phyloP scores from a whole-genome alignment of 1,284 basidiomycete genomes.

The Naganishia cerealis region DNA sequence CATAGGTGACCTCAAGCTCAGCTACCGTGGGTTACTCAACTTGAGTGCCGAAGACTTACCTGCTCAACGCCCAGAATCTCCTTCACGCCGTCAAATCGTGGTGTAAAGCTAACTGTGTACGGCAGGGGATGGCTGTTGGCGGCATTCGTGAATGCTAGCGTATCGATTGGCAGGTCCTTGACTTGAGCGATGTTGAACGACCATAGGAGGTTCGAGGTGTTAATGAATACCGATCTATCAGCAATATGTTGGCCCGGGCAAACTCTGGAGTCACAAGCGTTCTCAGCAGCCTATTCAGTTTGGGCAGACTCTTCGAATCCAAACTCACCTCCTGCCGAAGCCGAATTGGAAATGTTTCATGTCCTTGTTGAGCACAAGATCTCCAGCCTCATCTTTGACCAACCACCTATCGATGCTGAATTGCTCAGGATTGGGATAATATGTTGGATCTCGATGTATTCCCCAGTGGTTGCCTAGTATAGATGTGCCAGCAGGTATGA shows the following conservation, averaged over 20 bases:
- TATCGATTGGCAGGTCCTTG: constrained; percentile 37
- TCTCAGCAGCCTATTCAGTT: not conserved
- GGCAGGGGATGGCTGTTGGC: constrained; percentile 37
- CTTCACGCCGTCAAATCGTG: constrained; percentile 13
- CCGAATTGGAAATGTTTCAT: constrained; percentile 41
- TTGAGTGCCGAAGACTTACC: not conserved
- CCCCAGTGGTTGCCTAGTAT: constrained; percentile 36
- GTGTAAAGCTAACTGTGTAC: constrained; percentile 31
- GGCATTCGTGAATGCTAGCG: constrained; percentile 35
- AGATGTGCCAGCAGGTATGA: constrained; percentile 26
- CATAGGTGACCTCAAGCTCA: not conserved
- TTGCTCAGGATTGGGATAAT: constrained; percentile 39
- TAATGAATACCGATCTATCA: constrained; percentile 49
- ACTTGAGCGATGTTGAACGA: constrained; percentile 42
- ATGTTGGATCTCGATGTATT: constrained; percentile 39
- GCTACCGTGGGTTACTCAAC: not conserved
- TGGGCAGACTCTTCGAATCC: not conserved
- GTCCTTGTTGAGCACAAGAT: constrained; percentile 28
- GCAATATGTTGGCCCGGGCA: constrained; percentile 53
- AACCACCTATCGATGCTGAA: constrained; percentile 41
- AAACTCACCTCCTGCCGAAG: constrained; percentile 37
- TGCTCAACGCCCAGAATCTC: constrained; percentile 16
- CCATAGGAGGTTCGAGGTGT: constrained; percentile 49
- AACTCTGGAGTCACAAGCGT: constrained; percentile 31
- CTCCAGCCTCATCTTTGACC: constrained; percentile 27